Evolutionary conservation across 805 yeast genomes (phyloP), one percentile per base, ranked within the genome.

Genomic region (Isabelozyma pseudorhagii): DNA sequence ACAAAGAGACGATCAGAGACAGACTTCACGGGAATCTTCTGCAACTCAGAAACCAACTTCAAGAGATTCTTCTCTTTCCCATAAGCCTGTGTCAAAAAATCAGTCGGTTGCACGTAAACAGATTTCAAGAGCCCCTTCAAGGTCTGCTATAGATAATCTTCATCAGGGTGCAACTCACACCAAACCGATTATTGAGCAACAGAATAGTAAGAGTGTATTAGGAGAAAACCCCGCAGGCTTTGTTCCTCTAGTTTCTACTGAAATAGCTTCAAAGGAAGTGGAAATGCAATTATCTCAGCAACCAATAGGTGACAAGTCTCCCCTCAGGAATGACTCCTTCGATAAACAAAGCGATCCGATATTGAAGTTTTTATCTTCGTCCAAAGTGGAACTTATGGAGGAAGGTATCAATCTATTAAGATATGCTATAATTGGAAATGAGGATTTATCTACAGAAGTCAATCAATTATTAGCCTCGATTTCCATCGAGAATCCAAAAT

Each of bases 401-500:
- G 77, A 74, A 52, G 79, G 78, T 4, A 56, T 75, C 4, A 60
- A 61, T 40, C 54, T 73, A 25, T 59, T 75, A 40, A 68, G 67
- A 42, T 69, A 63, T 53, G 77, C 79, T 0, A 61, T 75, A 4
- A 56, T 68, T 45, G 68, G 66, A 1, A 66, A 64, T 17, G 79
- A 74, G 45, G 67, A 63, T 10, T 48, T 71, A 25, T 58, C 74
- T 0, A 17, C 46, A 1, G 66, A 62, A 39, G 50, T 68, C 2
- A 53, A 51, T 25, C 49, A 46, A 0, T 53, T 62, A n/a, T 49
- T 74, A 13, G 57, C 54, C 21, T 58, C 52, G 14, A 60, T 70
- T 11, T 67, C 76, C 2, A 52, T 67, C 3, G 44, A 60, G 9
- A 58, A 70, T 36, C 74, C 76, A 0, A 48, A 52, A 6, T 48